These are phyloP conservation scores for Alloascoidea hylecoeti DNA, from an alignment of 805 yeast species.

Conservation along the genomic window DNA sequence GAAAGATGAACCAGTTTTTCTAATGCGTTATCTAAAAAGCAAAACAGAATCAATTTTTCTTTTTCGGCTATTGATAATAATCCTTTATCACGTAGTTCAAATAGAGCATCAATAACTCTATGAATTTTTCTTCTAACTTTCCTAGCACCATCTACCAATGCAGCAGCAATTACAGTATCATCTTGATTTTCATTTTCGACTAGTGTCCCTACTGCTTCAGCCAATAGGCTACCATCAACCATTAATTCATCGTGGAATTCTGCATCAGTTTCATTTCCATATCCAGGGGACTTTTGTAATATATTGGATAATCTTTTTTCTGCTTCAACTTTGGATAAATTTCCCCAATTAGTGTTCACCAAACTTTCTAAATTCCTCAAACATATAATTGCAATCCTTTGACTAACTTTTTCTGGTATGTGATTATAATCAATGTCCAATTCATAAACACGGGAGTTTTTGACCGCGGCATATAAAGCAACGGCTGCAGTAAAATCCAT, in stretches of 20 bases:
- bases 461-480: conserved; percentile 57
- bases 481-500: conserved; percentile 47
- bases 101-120: conserved; percentile 38
- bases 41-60: conserved; percentile 56
- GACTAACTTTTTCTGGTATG: conserved; percentile 48
- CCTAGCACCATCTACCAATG: conserved; percentile 23
- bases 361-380: conserved; percentile 64
- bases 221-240: conserved; percentile 10
- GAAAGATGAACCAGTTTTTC: conserved; percentile 28
- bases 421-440: conserved; percentile 52
- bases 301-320: not conserved
- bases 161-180: conserved; percentile 11
- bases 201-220: conserved; percentile 9
- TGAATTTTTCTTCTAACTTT: conserved; percentile 27
- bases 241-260: conserved; percentile 22
- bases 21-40: conserved; percentile 57
- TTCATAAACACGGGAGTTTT: conserved; percentile 47
- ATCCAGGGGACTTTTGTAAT: no score
- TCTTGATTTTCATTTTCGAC: conserved; percentile 7
- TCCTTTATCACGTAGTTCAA: conserved; percentile 39
- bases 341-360: not conserved
- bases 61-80: conserved; percentile 55
- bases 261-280: not conserved
- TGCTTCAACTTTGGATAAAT: no score
- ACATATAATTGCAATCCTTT: conserved; percentile 64